Evolutionary conservation across 1,284 basidiomycete genomes (phyloP), one percentile per base, ranked within the genome.

Genomic region (Schizophyllum commune): DNA sequence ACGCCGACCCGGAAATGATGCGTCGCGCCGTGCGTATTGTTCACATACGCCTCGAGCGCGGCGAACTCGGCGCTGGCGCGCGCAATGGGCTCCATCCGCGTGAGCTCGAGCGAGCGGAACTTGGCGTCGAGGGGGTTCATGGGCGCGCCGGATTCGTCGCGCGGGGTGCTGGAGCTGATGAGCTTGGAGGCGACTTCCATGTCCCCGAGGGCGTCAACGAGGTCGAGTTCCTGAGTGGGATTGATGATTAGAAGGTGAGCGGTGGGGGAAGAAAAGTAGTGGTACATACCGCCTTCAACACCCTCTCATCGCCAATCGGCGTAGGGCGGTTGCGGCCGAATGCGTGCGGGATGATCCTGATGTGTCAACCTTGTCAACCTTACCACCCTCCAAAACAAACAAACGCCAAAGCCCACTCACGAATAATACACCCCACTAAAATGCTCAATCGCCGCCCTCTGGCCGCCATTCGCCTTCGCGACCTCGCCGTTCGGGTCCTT

Each of bases 181-280:
- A 88, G 77, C 67, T 84, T 82, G 39, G 81, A 80, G 15, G 85
- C 82, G 60, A 86, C 74, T 76, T 86, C 82, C 82, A 86, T 85
- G 68, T 86, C 84, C 47, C 83, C 83, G 20, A 88, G 78, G 5
- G 84, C 82, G 64, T 87, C 85, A 19, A 88, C 83, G 17, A 87
- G 78, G 21, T 86, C 83, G 21, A 88, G 77, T 75, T 88, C 85
- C 76, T 81, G 61, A 67, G 84, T 83, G 61, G 86, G 71, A 71
- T 60, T 0, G 58, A 63, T 60, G 74, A 64, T 52, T 66, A 70
- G 65, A 27, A 5, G 27, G 27, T 27, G 73, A 71, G 67, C 86
- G 85, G 52, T 79, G 69, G 11, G 69, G 73, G 0, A 83, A 83
- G 27, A 80, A 71, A 51, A 69, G 74, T 51, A 86, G 34, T 75